These are phyloP conservation scores for Juglanconis juglandina DNA, from an alignment of 2,329 filamentous ascomycete species.

Conservation along the genomic window DNA sequence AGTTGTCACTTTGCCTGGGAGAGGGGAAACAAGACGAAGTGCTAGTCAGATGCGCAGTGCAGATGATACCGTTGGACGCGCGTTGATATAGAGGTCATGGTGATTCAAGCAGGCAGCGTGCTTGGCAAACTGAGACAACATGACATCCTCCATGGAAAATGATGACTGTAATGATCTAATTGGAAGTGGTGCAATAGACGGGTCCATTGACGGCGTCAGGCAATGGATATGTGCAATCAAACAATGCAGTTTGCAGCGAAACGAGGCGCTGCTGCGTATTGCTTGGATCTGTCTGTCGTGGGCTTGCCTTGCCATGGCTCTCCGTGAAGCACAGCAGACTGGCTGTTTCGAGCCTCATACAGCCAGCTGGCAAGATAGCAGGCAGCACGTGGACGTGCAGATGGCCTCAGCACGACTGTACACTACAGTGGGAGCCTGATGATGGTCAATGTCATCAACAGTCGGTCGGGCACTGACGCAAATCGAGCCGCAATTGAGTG, in stretches of 20 bases:
- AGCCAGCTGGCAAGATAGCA: background rate
- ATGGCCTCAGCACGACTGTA: background rate
- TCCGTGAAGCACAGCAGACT: background rate
- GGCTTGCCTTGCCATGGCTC: background rate
- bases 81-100: background rate
- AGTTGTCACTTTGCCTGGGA: background rate
- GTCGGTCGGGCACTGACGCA: background rate
- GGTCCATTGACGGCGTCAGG: background rate
- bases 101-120: background rate
- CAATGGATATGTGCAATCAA: too few relatives aligned
- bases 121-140: conserved; percentile 1
- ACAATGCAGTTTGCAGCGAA: too few relatives aligned
- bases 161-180: background rate
- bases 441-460: background rate
- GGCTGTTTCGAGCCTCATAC: background rate
- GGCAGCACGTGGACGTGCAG: background rate
- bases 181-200: background rate
- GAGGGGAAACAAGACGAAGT: background rate
- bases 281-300: background rate
- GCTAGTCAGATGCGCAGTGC: conserved; percentile 5
- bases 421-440: background rate
- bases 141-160: background rate
- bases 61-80: background rate
- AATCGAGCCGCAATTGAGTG: background rate
- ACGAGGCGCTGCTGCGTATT: too few relatives aligned